Conservation (phyloP, 495 filamentous ascomycete genomes). For the Penicillium egyptiacum region DNA sequence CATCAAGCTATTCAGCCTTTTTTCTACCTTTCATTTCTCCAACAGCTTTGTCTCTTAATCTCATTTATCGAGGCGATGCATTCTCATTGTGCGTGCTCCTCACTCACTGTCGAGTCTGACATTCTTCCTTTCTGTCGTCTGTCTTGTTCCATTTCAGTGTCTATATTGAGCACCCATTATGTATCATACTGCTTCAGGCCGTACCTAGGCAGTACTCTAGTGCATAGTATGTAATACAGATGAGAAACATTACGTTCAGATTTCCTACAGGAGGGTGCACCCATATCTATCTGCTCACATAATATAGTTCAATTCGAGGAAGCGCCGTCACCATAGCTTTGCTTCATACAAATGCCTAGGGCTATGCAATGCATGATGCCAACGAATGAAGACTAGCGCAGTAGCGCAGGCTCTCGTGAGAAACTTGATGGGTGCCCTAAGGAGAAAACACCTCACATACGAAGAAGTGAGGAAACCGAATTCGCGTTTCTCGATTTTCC, state of each 20-base stretch:
- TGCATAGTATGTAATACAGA: not conserved
- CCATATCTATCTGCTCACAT: not conserved
- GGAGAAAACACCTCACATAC: too few relatives aligned
- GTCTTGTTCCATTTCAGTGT: slow-evolving; percentile 9
- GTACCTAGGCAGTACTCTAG: not conserved
- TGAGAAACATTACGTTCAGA: not conserved
- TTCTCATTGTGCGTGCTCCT: slow-evolving; percentile 56
- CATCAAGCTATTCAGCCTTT: not conserved
- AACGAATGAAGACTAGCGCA: not conserved
- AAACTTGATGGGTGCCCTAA: not conserved
- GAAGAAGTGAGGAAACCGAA: too few relatives aligned
- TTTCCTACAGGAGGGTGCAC: not conserved
- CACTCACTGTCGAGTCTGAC: slow-evolving; percentile 33
- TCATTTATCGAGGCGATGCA: slow-evolving; percentile 27
- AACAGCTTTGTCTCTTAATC: not conserved
- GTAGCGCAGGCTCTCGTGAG: not conserved
- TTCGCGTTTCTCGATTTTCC: too few relatives aligned
- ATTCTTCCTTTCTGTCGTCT: not conserved
- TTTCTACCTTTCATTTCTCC: not conserved
- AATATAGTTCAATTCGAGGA: not conserved
- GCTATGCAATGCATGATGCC: not conserved
- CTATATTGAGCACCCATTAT: slow-evolving; percentile 5
- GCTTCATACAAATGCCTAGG: not conserved
- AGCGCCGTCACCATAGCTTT: not conserved
- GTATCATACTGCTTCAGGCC: slow-evolving; percentile 7